Evolutionary conservation across 371 early-diverging fungal species (phyloP), one percentile per base, ranked within the genome.

Genomic region (Mucor plumbeus): DNA sequence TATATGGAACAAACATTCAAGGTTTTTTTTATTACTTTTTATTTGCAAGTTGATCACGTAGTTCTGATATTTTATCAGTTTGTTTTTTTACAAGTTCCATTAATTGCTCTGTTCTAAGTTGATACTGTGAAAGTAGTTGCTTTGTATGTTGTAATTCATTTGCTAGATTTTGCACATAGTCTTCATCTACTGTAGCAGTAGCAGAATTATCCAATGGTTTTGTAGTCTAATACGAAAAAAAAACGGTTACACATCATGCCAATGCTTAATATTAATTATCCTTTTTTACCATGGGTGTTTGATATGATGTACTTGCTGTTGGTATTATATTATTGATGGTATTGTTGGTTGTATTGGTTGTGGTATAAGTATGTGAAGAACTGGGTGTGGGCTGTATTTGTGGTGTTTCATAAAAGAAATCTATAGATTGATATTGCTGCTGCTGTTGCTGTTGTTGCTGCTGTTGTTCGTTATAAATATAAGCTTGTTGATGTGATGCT

Each of bases 61-160:
- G 58, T 62, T 74, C 74, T 21, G 50, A 38, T 43, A 74, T 74
- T 55, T 67, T 74, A 5, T 61, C 47, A 4, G 74, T 74, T 35
- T 74, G 74, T 44, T 70, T 70, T n/a, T 64, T 61, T 2, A 74
- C 74, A 19, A 74, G 47, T 11, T 63, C 67, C 74, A 74, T 70
- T 4, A 74, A 31, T 31, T 74, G 70, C 55, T 74, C 70, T 54
- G 70, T 74, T 53, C 74, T 33, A 48, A 64, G 17, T 54, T 70
- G 70, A 35, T 74, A 74, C 34, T 74, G 74, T 14, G 50, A 61
- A 31, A 70, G 44, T 31, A 74, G 17, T 36, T 70, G 65, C 15
- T 68, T 70, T 3, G 74, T 70, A 10, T 74, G 67, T 40, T 70
- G 63, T 48, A 74, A 53, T 31, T 74, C 70, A 35, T 67, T 61